phyloP scores from a whole-genome alignment of 129 eudicot species.

The Flaveria trinervia region DNA sequence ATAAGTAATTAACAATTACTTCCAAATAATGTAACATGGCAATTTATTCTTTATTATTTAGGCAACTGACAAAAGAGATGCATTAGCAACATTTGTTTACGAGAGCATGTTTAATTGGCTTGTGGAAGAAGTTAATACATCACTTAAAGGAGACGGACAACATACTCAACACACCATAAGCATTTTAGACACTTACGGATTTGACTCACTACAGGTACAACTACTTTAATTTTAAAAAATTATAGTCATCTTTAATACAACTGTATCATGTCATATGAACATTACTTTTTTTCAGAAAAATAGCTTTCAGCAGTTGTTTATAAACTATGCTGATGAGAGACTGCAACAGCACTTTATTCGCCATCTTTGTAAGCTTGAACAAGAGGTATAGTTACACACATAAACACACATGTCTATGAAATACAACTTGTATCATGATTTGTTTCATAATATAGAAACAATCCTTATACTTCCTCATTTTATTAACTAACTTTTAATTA shows the following conservation, averaged over 20 bases:
- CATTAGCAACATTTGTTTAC: conserved; percentile 76
- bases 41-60: conserved; percentile 26
- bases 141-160: conserved; percentile 55
- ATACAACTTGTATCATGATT: background rate
- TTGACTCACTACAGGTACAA: conserved; percentile 86
- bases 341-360: conserved; percentile 16
- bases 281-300: conserved; percentile 58
- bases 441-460: background rate
- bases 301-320: conserved; percentile 84
- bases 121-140: conserved; percentile 66
- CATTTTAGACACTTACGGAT: conserved; percentile 83
- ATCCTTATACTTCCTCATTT: background rate
- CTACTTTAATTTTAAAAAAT: background rate
- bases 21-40: background rate
- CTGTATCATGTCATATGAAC: conserved; percentile 6
- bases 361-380: conserved; percentile 18
- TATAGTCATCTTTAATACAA: background rate
- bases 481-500: background rate
- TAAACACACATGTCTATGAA: background rate
- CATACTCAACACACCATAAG: conserved; percentile 69
- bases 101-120: conserved; percentile 89
- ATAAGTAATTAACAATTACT: background rate
- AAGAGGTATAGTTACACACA: background rate
- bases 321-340: conserved; percentile 19
- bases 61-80: conserved; percentile 90